phyloP scores from a whole-genome alignment of 2,329 filamentous ascomycete species.

The Botrytis sinoallii region DNA sequence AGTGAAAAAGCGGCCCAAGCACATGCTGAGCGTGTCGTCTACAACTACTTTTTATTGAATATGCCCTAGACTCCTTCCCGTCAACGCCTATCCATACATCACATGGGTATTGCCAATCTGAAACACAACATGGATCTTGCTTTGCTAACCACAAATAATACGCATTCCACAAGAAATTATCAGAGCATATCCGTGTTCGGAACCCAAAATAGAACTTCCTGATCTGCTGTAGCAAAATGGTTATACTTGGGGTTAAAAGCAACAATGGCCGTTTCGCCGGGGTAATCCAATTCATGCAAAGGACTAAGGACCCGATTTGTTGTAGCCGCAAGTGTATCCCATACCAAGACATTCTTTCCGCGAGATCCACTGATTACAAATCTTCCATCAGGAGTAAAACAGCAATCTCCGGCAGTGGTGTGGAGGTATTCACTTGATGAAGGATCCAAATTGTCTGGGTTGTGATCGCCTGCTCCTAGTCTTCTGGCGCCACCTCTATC shows the following conservation, averaged over 20 bases:
- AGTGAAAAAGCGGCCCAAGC: background rate
- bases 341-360: constrained; percentile 71
- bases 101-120: constrained; percentile 18
- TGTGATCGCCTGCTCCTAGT: constrained; percentile 51
- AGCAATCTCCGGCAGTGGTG: constrained; percentile 72
- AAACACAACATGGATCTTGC: background rate
- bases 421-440: constrained; percentile 37
- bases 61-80: constrained; percentile 2
- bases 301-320: constrained; percentile 61
- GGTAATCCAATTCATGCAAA: constrained; percentile 61
- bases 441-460: constrained; percentile 31
- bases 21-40: background rate
- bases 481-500: constrained; percentile 53
- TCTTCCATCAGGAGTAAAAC: constrained; percentile 84
- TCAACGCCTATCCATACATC: constrained; percentile 18
- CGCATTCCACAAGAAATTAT: background rate
- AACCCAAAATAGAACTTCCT: constrained; percentile 76
- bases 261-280: constrained; percentile 68
- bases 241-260: constrained; percentile 91
- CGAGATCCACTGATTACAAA: constrained; percentile 80
- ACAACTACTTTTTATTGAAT: background rate
- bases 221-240: constrained; percentile 85
- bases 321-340: constrained; percentile 68
- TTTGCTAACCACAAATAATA: background rate
- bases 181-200: constrained; percentile 53